Percentiles rank a stretch among this genome's conserved stretches.
phyloP scores from a whole-genome alignment of 306 rosid genomes.

The Pyrus betulifolia region DNA sequence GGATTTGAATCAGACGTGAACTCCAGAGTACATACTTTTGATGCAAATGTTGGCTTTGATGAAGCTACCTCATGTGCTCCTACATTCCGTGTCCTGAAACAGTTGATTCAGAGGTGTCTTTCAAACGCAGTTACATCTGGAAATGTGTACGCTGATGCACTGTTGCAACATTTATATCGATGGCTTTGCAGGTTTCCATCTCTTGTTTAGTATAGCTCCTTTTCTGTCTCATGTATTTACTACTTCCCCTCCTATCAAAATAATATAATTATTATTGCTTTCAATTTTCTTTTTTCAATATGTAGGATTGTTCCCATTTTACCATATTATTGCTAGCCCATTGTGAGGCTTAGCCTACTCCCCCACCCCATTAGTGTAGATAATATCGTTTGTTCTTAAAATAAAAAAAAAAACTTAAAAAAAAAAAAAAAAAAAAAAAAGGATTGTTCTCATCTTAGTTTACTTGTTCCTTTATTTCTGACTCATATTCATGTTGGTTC shows the following conservation, averaged over 20 bases:
- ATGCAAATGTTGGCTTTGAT: slow-evolving; percentile 57
- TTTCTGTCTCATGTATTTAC: slow-evolving; percentile 18
- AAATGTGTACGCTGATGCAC: slow-evolving; percentile 80
- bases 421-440: too few species aligned
- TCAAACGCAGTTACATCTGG: slow-evolving; percentile 79
- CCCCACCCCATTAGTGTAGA: too few species aligned
- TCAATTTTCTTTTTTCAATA: neutral
- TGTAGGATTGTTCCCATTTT: neutral
- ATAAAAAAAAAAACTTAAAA: too few species aligned
- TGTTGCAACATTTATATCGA: slow-evolving; percentile 80
- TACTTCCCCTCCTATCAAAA: slow-evolving; percentile 1
- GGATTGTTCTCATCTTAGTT: neutral
- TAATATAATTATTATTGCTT: neutral
- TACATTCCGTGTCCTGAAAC: slow-evolving; percentile 77
- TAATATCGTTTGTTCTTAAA: too few species aligned
- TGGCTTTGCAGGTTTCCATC: slow-evolving; percentile 92
- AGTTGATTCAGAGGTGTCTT: slow-evolving; percentile 82
- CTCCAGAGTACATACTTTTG: slow-evolving; percentile 38
- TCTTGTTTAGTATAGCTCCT: slow-evolving; percentile 13
- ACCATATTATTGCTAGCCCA: too few species aligned
- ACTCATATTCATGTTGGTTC: slow-evolving; percentile 7
- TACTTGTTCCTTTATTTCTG: neutral
- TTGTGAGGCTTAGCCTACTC: too few species aligned
- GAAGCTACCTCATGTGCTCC: slow-evolving; percentile 74
- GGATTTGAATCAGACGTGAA: slow-evolving; percentile 65